Percentiles rank a stretch among this genome's conserved stretches.
Conservation (phyloP, 768 basidiomycete genomes). For the Tulasnella sp. region DNA sequence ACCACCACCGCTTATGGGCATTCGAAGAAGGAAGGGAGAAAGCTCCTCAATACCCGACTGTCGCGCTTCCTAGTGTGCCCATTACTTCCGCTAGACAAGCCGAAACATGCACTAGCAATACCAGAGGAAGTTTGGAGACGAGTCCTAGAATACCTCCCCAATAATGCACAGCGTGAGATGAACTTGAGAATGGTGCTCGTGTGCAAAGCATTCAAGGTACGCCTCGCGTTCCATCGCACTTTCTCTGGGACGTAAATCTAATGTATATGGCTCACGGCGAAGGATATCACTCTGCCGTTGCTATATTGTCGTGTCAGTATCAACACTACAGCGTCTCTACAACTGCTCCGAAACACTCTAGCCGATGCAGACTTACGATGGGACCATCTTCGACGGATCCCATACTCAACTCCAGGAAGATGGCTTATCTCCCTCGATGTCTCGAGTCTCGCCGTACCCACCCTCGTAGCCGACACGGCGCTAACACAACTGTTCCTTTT, state of each 20-base stretch:
- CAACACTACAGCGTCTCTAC: slow-evolving; percentile 35
- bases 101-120: slow-evolving; percentile 15
- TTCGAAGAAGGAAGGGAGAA: not conserved
- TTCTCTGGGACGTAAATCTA: slow-evolving; percentile 26
- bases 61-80: slow-evolving; percentile 9
- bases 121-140: slow-evolving; percentile 17
- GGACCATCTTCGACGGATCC: slow-evolving; percentile 82
- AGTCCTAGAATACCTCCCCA: slow-evolving; percentile 13
- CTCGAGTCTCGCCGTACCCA: slow-evolving; percentile 38
- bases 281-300: slow-evolving; percentile 60
- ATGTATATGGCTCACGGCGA: no score
- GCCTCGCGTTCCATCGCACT: slow-evolving; percentile 27
- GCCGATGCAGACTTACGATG: slow-evolving; percentile 60
- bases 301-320: slow-evolving; percentile 50
- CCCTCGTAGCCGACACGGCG: slow-evolving; percentile 49
- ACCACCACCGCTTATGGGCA: no score
- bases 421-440: slow-evolving; percentile 76
- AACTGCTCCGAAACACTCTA: slow-evolving; percentile 49
- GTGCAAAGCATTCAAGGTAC: slow-evolving; percentile 34
- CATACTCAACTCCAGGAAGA: slow-evolving; percentile 77
- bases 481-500: slow-evolving; percentile 57
- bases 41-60: not conserved
- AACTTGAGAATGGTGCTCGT: slow-evolving; percentile 28
- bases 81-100: slow-evolving; percentile 1
- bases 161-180: not conserved